Base-by-base conservation (phyloP, 139 green algal species). In the Chlamydomonas schloesseri region DNA sequence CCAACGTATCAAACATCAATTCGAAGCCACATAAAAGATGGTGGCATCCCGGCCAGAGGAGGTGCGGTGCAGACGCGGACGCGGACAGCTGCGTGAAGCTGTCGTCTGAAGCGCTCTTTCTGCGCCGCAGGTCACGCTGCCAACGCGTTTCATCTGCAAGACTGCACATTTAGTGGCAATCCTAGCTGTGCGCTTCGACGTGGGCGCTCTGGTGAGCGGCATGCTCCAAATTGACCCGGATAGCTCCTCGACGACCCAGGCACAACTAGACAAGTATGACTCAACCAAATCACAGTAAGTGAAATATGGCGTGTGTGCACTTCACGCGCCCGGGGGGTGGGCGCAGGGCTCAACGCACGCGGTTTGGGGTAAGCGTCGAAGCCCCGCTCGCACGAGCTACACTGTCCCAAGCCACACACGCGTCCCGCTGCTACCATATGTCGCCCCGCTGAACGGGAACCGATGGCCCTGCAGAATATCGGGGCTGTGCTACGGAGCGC, bases 151-250 rank as follows among this genome's bases (percentile, higher is more conserved):
- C 60, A 33, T 94, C 24, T 81, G 79, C 9, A 84, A 72, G 10
- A 91, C 84, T 17, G 77, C 68, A 0, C 91, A 94, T 73, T 87
- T 94, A 42, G 83, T 93, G 28, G 85, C 87, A 9, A 42, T 92
- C 0, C 31, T 94, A 1, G 88, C 87, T 1, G 75, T 94, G 20
- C 31, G 90, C 3, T 94, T 94, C 72, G 89, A 90, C 46, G 65
- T 93, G 21, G 74, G 82, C 20, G 20, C 34, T 3, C 37, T 91
- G 14, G 79, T 82, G 13, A 58, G 34, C 18, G 58, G 77, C 26
- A 81, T 87, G 53, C 53, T 71, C 21, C 62, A 88, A 58, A 69
- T 87, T 14, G 34, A 84, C 34, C 34, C 67, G 28, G 57, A 46
- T 0, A 57, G 11, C 60, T 31, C 42, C 42, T 50, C 42, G 8